Conservation (phyloP, 176 grass and related monocot genomes). For the Ampelocalamus luodianensis region DNA sequence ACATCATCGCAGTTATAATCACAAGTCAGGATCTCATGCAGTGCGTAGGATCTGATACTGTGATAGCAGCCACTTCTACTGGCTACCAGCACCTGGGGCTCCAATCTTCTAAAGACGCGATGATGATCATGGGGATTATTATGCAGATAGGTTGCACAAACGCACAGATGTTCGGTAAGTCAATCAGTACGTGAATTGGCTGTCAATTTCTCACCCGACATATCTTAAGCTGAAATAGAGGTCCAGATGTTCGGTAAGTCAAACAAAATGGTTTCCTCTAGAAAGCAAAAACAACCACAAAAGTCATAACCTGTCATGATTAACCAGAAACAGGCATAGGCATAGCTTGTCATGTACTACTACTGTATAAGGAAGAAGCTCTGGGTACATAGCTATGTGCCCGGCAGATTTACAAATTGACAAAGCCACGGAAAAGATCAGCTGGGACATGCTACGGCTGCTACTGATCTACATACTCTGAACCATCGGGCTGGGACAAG, state of each 20-base stretch:
- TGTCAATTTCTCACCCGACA: neutral
- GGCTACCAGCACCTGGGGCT: neutral
- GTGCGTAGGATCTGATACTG: neutral
- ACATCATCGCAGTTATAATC: neutral
- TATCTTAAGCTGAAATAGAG: neutral
- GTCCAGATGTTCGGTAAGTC: neutral
- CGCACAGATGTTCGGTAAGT: neutral
- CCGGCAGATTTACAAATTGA: constrained; percentile 48
- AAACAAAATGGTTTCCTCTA: neutral
- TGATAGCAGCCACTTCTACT: neutral
- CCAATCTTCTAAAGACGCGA: neutral
- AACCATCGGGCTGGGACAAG: constrained; percentile 14
- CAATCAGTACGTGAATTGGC: neutral
- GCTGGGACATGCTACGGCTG: constrained; percentile 35
- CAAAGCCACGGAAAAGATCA: constrained; percentile 30
- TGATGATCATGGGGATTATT: neutral
- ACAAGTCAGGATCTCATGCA: neutral
- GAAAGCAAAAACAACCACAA: neutral
- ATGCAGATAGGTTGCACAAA: neutral
- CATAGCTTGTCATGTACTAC: too few relatives aligned
- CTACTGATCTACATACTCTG: constrained; percentile 39
- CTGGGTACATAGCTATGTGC: constrained; percentile 11
- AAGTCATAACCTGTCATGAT: neutral
- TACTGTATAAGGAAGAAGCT: constrained; percentile 18
- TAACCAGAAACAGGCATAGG: neutral